Percentiles rank a stretch among this genome's conserved stretches.
Conservation (phyloP, 352 stramenopile genomes). For the Globisporangium nagaii region DNA sequence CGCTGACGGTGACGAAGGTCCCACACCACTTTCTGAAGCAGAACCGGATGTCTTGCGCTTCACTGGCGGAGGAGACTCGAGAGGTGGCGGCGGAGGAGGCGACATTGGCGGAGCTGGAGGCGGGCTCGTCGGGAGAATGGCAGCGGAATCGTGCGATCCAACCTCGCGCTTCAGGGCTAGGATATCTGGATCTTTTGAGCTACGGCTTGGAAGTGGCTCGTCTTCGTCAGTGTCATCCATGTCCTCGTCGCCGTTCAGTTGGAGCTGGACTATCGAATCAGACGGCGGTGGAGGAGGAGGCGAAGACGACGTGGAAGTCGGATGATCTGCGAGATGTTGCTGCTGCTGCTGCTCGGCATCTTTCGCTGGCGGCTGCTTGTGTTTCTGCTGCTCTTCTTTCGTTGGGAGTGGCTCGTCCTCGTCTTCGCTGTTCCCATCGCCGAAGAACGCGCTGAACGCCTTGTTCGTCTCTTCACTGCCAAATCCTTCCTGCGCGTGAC, state of each 20-base stretch:
- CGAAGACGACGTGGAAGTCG: not conserved
- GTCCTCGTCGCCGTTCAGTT: slow-evolving; percentile 24
- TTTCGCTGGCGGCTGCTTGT: not conserved
- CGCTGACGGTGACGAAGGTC: slow-evolving; percentile 31
- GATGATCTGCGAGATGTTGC: not conserved
- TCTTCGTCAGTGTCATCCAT: slow-evolving; percentile 53
- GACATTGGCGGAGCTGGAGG: slow-evolving; percentile 47
- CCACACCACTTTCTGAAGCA: slow-evolving; percentile 8
- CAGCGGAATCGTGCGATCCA: not conserved
- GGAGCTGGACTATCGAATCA: slow-evolving; percentile 4
- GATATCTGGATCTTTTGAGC: not conserved
- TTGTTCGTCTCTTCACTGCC: slow-evolving; percentile 58
- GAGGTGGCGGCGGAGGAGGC: slow-evolving; percentile 27
- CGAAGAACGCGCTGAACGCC: slow-evolving; percentile 70
- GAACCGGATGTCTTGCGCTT: not conserved
- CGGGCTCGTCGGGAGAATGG: slow-evolving; percentile 17
- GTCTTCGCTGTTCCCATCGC: slow-evolving; percentile 49
- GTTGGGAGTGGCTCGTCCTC: slow-evolving; percentile 60
- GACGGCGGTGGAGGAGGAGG: not conserved
- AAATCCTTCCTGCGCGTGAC: slow-evolving; percentile 24
- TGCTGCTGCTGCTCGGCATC: not conserved
- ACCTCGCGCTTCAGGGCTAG: slow-evolving; percentile 1
- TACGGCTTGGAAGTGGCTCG: slow-evolving; percentile 34
- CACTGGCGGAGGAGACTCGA: slow-evolving; percentile 15
- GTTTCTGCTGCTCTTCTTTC: slow-evolving; percentile 9